Conservation (phyloP, 2,329 filamentous ascomycete genomes). For the Trichoderma breve region DNA sequence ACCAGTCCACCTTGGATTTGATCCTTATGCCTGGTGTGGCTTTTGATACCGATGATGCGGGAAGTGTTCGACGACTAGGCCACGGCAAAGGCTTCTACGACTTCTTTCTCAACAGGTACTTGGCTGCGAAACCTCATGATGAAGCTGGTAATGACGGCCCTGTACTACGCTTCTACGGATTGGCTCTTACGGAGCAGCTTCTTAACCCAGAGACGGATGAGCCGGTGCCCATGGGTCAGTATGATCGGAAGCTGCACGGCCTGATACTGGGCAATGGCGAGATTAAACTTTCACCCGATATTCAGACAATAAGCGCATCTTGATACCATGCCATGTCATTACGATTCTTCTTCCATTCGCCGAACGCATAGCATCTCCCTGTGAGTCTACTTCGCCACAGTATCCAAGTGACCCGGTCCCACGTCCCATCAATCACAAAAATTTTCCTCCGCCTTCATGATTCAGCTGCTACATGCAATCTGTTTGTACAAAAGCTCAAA, state of each 20-base stretch:
- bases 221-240: conserved; percentile 68
- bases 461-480: background rate
- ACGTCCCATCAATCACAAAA: background rate
- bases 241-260: conserved; percentile 79
- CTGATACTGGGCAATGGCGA: conserved; percentile 70
- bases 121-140: conserved; percentile 34
- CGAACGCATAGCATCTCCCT: too few species aligned
- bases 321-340: background rate
- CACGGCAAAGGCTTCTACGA: conserved; percentile 98
- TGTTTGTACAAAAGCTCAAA: background rate
- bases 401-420: background rate
- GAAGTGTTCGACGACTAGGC: conserved; percentile 70
- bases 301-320: background rate
- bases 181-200: conserved; percentile 84
- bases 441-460: background rate
- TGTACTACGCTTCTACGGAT: conserved; percentile 62
- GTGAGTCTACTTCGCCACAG: background rate
- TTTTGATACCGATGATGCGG: conserved; percentile 65
- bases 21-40: conserved; percentile 91
- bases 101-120: conserved; percentile 78
- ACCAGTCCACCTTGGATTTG: conserved; percentile 65
- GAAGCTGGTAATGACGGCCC: conserved; percentile 23
- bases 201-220: conserved; percentile 57
- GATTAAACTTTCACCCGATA: conserved; percentile 38
- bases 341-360: background rate